phyloP scores from a whole-genome alignment of 805 yeast genomes.

The Ogataea minuta region DNA sequence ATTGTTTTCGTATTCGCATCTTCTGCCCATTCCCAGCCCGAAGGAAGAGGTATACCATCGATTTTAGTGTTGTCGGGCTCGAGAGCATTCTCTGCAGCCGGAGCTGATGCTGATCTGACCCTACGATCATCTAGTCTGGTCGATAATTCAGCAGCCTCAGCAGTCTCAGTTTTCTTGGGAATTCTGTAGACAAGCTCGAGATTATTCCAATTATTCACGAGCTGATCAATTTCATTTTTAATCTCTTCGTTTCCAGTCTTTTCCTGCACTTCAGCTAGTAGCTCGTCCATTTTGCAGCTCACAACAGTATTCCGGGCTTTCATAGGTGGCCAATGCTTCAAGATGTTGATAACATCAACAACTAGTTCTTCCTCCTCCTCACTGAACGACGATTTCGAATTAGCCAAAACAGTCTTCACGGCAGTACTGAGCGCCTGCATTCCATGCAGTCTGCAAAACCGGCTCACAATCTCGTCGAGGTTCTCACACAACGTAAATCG shows the following conservation, averaged over 20 bases:
- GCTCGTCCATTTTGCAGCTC: slow-evolving; percentile 67
- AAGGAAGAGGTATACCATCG: slow-evolving; percentile 46
- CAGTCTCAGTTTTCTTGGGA: slow-evolving; percentile 52
- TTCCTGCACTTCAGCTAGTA: slow-evolving; percentile 44
- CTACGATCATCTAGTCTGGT: slow-evolving; percentile 27
- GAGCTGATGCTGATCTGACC: slow-evolving; percentile 11
- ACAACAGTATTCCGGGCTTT: slow-evolving; percentile 72
- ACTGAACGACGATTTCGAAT: slow-evolving; percentile 10
- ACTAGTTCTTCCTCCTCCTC: slow-evolving; percentile 41
- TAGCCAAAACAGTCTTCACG: slow-evolving; percentile 37
- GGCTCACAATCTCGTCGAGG: slow-evolving; percentile 44
- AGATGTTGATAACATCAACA: slow-evolving; percentile 51
- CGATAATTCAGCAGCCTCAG: slow-evolving; percentile 1
- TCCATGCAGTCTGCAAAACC: slow-evolving; percentile 80
- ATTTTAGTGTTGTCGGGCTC: slow-evolving; percentile 14
- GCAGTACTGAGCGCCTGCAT: slow-evolving; percentile 71
- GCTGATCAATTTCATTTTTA: slow-evolving; percentile 37
- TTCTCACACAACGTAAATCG: slow-evolving; percentile 48
- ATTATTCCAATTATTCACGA: slow-evolving; percentile 67
- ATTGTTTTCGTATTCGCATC: slow-evolving; percentile 43
- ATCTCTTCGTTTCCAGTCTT: slow-evolving; percentile 29
- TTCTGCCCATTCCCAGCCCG: slow-evolving; percentile 63
- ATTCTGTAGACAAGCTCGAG: slow-evolving; percentile 84
- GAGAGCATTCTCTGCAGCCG: slow-evolving; percentile 5
- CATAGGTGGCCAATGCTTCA: slow-evolving; percentile 64